Percentiles rank a stretch among this genome's conserved stretches.
phyloP scores from a whole-genome alignment of 352 stramenopile genomes.

The Pythium volutum region DNA sequence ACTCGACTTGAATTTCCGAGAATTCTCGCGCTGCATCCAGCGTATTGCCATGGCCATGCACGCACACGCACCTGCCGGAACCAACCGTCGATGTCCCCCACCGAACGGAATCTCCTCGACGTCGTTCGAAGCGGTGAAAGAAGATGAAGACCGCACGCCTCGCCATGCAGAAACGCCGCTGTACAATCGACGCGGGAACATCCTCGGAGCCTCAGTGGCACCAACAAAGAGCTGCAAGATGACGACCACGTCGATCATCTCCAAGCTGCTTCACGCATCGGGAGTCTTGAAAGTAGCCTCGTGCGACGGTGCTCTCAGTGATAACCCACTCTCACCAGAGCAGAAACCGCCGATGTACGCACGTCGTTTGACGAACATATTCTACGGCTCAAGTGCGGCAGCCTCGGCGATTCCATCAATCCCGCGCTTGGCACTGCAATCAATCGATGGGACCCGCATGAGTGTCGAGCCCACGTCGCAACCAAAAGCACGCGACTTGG shows the following conservation, averaged over 20 bases:
- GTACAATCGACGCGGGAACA: slow-evolving; percentile 54
- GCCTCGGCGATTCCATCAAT: slow-evolving; percentile 13
- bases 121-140: slow-evolving; percentile 51
- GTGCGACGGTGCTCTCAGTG: neutral
- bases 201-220: slow-evolving; percentile 31
- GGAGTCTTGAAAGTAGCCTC: slow-evolving; percentile 11
- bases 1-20: slow-evolving; percentile 59
- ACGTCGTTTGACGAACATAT: slow-evolving; percentile 18
- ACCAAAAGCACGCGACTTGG: neutral
- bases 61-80: neutral
- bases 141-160: slow-evolving; percentile 30
- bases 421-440: neutral
- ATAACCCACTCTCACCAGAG: neutral
- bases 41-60: slow-evolving; percentile 72
- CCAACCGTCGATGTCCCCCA: neutral
- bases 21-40: slow-evolving; percentile 70
- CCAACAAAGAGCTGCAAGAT: slow-evolving; percentile 61
- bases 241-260: slow-evolving; percentile 60
- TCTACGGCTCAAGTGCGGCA: slow-evolving; percentile 6
- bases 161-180: slow-evolving; percentile 33
- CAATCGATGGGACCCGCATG: neutral
- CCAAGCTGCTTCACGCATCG: slow-evolving; percentile 50
- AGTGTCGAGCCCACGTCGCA: neutral
- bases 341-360: neutral
- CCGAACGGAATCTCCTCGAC: slow-evolving; percentile 43